Evolutionary conservation across 2,329 filamentous ascomycete genomes (phyloP).

Genomic region (Trichoderma arundinaceum): DNA sequence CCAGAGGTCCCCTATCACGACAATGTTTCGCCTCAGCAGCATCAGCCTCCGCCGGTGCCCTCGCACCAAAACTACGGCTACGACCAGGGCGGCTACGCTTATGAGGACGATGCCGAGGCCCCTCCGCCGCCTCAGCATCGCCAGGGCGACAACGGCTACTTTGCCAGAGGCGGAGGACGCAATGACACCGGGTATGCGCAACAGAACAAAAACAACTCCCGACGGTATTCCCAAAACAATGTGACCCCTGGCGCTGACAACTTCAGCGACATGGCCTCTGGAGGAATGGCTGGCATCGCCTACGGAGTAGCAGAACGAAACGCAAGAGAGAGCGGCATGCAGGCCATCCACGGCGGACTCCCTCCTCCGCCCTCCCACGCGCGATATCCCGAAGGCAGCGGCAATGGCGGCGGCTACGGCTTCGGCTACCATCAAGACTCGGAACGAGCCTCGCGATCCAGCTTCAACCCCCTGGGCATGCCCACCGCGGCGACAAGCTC

Average conservation of each 20-base stretch:
- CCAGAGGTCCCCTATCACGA: conserved; percentile 40
- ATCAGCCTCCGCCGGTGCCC: conserved; percentile 12
- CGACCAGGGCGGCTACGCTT: background rate
- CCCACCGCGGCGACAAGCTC: conserved; percentile 44
- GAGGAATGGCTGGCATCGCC: conserved; percentile 72
- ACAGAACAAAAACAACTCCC: conserved; percentile 10
- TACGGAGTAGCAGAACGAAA: conserved; percentile 68
- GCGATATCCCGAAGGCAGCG: conserved; percentile 36
- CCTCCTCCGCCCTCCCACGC: conserved; percentile 48
- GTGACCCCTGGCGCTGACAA: conserved; percentile 71
- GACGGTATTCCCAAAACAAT: conserved; percentile 39
- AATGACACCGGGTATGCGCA: conserved; percentile 25
- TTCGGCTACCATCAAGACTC: conserved; percentile 7
- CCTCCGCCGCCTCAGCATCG: conserved; percentile 30
- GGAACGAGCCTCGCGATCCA: conserved; percentile 47
- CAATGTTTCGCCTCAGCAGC: conserved; percentile 30
- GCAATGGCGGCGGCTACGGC: conserved; percentile 10
- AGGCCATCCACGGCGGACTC: conserved; percentile 59
- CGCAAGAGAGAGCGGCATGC: conserved; percentile 67
- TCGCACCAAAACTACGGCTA: conserved; percentile 16
- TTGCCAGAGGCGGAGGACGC: conserved; percentile 10
- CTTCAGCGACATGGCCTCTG: conserved; percentile 64
- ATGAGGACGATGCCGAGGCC: conserved; percentile 12
- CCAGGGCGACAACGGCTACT: conserved; percentile 17
- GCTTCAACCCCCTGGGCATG: conserved; percentile 48